phyloP scores from a whole-genome alignment of 148 eudicot genomes.

The Persicaria maculosa region DNA sequence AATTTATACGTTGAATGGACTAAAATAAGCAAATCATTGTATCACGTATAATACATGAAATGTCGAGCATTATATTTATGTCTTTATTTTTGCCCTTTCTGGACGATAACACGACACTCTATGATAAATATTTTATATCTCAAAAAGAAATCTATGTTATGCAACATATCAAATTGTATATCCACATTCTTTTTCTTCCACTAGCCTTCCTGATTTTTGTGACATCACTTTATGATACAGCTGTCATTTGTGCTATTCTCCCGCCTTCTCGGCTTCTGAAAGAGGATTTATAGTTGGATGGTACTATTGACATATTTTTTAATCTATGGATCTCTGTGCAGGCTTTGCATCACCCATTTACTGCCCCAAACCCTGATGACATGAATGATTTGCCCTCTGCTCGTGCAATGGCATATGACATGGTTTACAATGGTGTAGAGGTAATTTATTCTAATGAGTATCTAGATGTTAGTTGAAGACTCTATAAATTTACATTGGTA shows the following conservation, averaged over 20 bases:
- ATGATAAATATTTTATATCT: background rate
- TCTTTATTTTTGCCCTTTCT: background rate
- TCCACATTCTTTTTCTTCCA: background rate
- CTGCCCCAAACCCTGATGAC: conserved; percentile 96
- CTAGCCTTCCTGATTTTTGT: background rate
- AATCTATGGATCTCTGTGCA: conserved; percentile 22
- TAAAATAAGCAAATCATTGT: background rate
- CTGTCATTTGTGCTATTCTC: background rate
- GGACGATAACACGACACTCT: background rate
- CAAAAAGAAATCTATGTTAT: background rate
- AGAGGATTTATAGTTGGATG: background rate
- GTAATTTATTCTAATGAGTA: conserved; percentile 22
- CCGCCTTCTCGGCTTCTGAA: background rate
- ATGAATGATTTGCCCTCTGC: conserved; percentile 82
- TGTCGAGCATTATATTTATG: background rate
- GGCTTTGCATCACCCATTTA: conserved; percentile 99
- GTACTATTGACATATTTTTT: conserved; percentile 7
- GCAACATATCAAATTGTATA: background rate
- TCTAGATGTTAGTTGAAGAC: background rate
- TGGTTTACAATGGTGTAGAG: conserved; percentile 99
- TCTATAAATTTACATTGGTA: background rate
- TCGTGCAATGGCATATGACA: conserved; percentile 98
- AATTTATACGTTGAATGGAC: too few species aligned
- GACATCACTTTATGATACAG: background rate
- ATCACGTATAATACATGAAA: background rate